Evolutionary conservation across 2,329 filamentous ascomycete genomes (phyloP), one percentile per base, ranked within the genome.

Genomic region (Elsinoe batatas): DNA sequence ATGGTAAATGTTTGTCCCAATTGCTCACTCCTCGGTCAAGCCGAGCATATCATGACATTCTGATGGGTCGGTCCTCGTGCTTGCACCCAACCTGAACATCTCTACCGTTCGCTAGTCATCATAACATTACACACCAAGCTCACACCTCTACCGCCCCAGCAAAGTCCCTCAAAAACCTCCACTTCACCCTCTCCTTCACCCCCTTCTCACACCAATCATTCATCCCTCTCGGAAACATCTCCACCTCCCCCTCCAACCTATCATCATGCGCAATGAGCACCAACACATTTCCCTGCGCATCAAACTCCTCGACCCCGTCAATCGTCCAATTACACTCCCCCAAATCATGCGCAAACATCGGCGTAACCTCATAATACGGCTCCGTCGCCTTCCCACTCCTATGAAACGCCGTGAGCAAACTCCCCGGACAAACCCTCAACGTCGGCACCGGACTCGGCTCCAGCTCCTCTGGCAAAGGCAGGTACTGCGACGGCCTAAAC

Each of bases 111-210:
- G n/a, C n/a, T n/a, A n/a, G n/a, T n/a, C n/a, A n/a, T n/a, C n/a
- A n/a, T n/a, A n/a, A n/a, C n/a, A n/a, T n/a, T n/a, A n/a, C n/a
- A n/a, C n/a, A n/a, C n/a, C n/a, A n/a, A n/a, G n/a, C n/a, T n/a
- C n/a, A n/a, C n/a, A n/a, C n/a, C n/a, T n/a, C n/a, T n/a, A n/a
- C n/a, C n/a, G n/a, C n/a, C n/a, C n/a, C 64, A 5, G 71, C 68
- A 60, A 78, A 78, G 57, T 80, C 77, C 33, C 66, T 69, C 61
- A 81, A 63, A 61, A 80, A 81, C 54, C 68, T 62, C 73, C 78
- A 82, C 33, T 71, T 65, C 1, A 65, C 65, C 58, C 75, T 72
- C 47, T 69, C 61, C n/a, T 66, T 71, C 72, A 74, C 76, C 0
- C 70, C 73, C 60, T 77, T 74, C 56, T 67, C 59, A 57, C 65